Percentiles rank a stretch among this genome's conserved stretches.
phyloP scores from a whole-genome alignment of 148 eudicot species.

The Vaccinium vitisidaea region DNA sequence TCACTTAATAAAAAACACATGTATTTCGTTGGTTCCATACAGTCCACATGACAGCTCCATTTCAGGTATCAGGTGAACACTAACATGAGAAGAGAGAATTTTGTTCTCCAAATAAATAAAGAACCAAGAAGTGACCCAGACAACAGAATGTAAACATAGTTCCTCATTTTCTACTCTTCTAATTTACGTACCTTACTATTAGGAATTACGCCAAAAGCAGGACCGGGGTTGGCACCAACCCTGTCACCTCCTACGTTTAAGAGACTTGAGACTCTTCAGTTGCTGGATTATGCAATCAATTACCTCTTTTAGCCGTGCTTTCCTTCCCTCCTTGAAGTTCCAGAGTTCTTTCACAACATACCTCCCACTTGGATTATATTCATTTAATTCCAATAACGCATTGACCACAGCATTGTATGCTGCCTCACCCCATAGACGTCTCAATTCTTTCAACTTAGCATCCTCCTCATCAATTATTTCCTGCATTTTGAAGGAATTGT shows the following conservation, averaged over 20 bases:
- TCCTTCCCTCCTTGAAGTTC: constrained; percentile 32
- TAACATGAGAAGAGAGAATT: not conserved
- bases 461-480: constrained; percentile 32
- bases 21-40: too few relatives aligned
- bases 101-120: not conserved
- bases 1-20: too few relatives aligned
- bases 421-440: constrained; percentile 20
- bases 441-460: constrained; percentile 22
- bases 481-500: constrained; percentile 18
- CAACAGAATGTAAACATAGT: not conserved
- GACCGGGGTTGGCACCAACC: not conserved
- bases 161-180: not conserved
- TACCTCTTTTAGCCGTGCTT: constrained; percentile 28
- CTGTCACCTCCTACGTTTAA: constrained; percentile 24
- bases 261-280: constrained; percentile 18
- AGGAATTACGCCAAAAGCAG: not conserved
- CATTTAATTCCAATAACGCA: constrained; percentile 34
- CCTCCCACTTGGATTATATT: constrained; percentile 42
- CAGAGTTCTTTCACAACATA: constrained; percentile 32
- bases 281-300: constrained; percentile 24
- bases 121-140: not conserved
- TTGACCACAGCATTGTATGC: constrained; percentile 26
- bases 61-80: constrained; percentile 1
- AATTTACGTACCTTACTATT: not conserved
- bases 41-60: not conserved